Evolutionary conservation across 2,329 filamentous ascomycete species (phyloP), one percentile per base, ranked within the genome.

Genomic region (Rhynchosporium secalis): DNA sequence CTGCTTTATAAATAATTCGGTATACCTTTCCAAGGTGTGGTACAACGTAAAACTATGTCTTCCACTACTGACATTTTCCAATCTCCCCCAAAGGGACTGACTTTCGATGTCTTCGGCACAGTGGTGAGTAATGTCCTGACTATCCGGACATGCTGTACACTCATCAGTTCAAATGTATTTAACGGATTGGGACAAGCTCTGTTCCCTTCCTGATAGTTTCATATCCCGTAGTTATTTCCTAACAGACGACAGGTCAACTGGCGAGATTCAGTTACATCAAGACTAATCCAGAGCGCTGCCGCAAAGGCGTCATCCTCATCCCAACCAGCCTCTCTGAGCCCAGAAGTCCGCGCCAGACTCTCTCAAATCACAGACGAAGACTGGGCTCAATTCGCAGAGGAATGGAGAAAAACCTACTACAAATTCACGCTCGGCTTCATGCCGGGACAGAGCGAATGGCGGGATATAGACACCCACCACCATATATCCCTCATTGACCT

Each of bases 31-130:
- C 20, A 20, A 20, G 20, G 20, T 20, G 20, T 20, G 1, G 20
- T 20, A 26, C 4, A 20, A n/a, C 20, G 7, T 45, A 20, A 20
- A 29, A 12, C 20, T 12, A 63, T 63, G 64, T 51, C 63, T 60
- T 48, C 62, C 4, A 63, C 65, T 3, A 63, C 62, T 52, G 62
- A 70, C 56, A 69, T 71, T 38, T 51, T 68, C 6, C 61, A 62
- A 4, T 55, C 58, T 10, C 71, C 70, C n/a, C 70, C 70, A 66
- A 85, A 85, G 67, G 88, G 83, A 7, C 78, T 92, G 40, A 80
- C 87, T 59, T 92, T 91, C 71, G 89, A 92, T 76, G 83, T 92
- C 69, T 92, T 93, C 74, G 90, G 90, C 68, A 95, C 91, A 1
- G 85, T 88, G 66, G 90, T 68, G 56, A 58, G 66, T 62, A 10